Evolutionary conservation across 805 yeast species (phyloP).

Genomic region (Pichia rugopelliculosa): DNA sequence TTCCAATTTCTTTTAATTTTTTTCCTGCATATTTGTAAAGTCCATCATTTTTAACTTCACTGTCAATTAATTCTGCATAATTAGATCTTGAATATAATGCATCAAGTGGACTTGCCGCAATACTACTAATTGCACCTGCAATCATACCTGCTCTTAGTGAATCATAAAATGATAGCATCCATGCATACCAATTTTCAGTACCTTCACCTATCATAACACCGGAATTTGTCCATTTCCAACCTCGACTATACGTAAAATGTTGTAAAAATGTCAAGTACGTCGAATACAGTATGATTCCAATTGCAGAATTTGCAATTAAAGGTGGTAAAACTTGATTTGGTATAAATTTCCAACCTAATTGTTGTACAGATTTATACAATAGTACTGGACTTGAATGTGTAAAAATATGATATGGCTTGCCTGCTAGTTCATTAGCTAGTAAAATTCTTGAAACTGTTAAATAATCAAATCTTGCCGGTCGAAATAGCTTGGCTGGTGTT

Average conservation of each 20-base stretch:
- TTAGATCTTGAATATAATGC: slow-evolving; percentile 80
- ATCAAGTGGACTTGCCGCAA: slow-evolving; percentile 90
- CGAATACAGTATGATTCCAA: slow-evolving; percentile 80
- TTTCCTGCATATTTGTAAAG: slow-evolving; percentile 70
- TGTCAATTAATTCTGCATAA: slow-evolving; percentile 63
- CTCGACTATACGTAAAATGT: slow-evolving; percentile 22
- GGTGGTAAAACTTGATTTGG: slow-evolving; percentile 88
- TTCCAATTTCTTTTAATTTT: slow-evolving; percentile 67
- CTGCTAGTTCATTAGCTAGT: slow-evolving; percentile 36
- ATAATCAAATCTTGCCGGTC: slow-evolving; percentile 88
- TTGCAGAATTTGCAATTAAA: slow-evolving; percentile 76
- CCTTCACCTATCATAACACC: slow-evolving; percentile 10
- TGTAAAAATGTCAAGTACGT: slow-evolving; percentile 60
- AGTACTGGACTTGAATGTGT: slow-evolving; percentile 80
- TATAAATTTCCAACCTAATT: slow-evolving; percentile 72
- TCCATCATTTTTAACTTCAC: slow-evolving; percentile 40
- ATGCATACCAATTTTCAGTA: slow-evolving; percentile 8
- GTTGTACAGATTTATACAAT: slow-evolving; percentile 57
- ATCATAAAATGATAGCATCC: slow-evolving; percentile 31
- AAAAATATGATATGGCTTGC: slow-evolving; percentile 45
- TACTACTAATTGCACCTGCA: slow-evolving; percentile 84
- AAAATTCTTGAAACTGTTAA: slow-evolving; percentile 57
- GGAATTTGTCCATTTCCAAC: slow-evolving; percentile 10
- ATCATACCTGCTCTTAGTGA: slow-evolving; percentile 74
- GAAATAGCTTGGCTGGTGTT: slow-evolving; percentile 75